Base-by-base conservation (phyloP, 2,329 filamentous ascomycete genomes). In the Westerdykella aurantiaca region DNA sequence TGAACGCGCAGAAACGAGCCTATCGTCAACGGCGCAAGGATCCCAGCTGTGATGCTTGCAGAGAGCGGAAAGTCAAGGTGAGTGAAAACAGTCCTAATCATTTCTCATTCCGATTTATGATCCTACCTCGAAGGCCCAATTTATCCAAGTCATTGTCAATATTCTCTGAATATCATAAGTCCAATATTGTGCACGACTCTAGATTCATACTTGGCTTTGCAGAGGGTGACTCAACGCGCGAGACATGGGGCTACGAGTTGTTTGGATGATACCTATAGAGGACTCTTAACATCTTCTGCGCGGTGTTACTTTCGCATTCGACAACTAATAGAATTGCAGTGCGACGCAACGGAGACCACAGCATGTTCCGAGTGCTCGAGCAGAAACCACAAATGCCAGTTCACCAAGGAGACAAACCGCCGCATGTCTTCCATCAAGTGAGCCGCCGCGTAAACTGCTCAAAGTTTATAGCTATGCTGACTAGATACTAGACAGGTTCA, bases 371-470 rank as follows among this genome's bases (percentile, higher is more conserved):
- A 98, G 70, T 98, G 93, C 71, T 93, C 88, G 4, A 96, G 90
- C 66, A 84, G 93, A 52, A 94, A 91, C 63, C 91, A 97, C 52
- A 95, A 94, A 67, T 98, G 93, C 64, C 91, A 97, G 63, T 98
- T 98, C 65, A 98, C 93, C 39, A 98, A 98, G 71, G 93, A 98
- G 69, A 98, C 93, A 11, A 98, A 98, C 66, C 80, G 93, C 46
- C 82, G 93, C 49, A 98, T 98, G 93, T 97, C 93, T 14, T 97
- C 91, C 1, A 97, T 97, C 71, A 98, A 97, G 79, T 81, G 68
- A 29, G 25, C 25, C 4, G 11, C 25, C 10, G 18, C 58, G 76
- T 69, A 44, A 22, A 5, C 25, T 39, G 22, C 21, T 18, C 34
- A 4, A 4, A 29, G 21, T 4, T 43, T 14, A 38, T 35, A 29